Percentiles rank a stretch among this genome's conserved stretches.
Conservation (phyloP, 2,329 filamentous ascomycete species). For the Didymella arachidicola region DNA sequence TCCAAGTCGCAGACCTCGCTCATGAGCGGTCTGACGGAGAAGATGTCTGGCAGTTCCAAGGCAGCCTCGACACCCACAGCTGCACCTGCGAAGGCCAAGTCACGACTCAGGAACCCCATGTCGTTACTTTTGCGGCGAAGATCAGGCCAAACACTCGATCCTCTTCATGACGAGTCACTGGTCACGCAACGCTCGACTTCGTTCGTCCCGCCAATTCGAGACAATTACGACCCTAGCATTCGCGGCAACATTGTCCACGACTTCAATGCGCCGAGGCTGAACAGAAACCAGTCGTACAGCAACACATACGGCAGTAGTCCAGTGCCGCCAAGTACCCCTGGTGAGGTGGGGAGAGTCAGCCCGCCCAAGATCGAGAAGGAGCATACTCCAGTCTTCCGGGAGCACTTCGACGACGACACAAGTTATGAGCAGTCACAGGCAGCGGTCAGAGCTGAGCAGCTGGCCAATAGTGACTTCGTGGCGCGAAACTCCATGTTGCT, state of each 20-base stretch:
- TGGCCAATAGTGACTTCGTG: conserved; percentile 59
- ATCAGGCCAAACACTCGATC: conserved; percentile 60
- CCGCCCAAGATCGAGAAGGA: conserved; percentile 50
- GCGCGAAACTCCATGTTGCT: conserved; percentile 52
- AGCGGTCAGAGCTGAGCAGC: conserved; percentile 56
- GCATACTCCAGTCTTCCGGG: conserved; percentile 67
- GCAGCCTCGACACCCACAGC: conserved; percentile 27
- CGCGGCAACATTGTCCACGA: conserved; percentile 70
- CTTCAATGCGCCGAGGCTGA: conserved; percentile 66
- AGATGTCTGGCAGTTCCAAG: conserved; percentile 36
- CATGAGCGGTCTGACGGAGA: conserved; percentile 44
- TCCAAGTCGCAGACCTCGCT: conserved; percentile 48
- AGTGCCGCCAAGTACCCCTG: conserved; percentile 14
- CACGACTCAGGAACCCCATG: conserved; percentile 67
- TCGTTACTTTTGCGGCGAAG: conserved; percentile 65
- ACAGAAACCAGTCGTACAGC: conserved; percentile 52
- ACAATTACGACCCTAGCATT: conserved; percentile 70
- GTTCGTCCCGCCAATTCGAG: conserved; percentile 60
- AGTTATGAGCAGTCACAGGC: conserved; percentile 51
- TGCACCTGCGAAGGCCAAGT: conserved; percentile 52
- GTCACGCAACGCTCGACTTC: conserved; percentile 57
- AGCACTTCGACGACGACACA: conserved; percentile 65
- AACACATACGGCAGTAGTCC: conserved; percentile 36
- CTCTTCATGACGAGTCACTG: conserved; percentile 59
- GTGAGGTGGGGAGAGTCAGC: conserved; percentile 38